A percentile compares a stretch with the other conserved stretches of the same genome.
Evolutionary conservation across 2,329 filamentous ascomycete species (phyloP).

Genomic region (Gremmenia infestans): DNA sequence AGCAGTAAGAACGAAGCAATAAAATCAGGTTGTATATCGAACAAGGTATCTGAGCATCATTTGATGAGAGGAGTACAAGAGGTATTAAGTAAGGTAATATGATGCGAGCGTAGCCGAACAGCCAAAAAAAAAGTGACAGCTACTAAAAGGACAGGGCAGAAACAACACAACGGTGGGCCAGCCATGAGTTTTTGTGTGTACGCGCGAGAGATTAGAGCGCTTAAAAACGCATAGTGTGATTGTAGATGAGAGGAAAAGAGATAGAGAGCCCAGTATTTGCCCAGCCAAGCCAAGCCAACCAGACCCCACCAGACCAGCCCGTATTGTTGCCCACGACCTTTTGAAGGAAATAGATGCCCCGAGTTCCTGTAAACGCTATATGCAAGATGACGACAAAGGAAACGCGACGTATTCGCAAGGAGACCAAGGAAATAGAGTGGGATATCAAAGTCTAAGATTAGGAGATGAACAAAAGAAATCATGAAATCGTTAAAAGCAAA

Average conservation of each 20-base stretch:
- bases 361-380: slow-evolving; percentile 27
- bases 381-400: slow-evolving; percentile 31
- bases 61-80: slow-evolving; percentile 22
- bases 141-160: slow-evolving; percentile 30
- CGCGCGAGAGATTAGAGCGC: slow-evolving; percentile 25
- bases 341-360: slow-evolving; percentile 26
- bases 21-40: slow-evolving; percentile 43
- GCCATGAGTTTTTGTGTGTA: slow-evolving; percentile 28
- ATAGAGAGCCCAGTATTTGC: slow-evolving; percentile 17
- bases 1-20: slow-evolving; percentile 13
- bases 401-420: slow-evolving; percentile 19
- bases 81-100: slow-evolving; percentile 24
- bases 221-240: slow-evolving; percentile 16
- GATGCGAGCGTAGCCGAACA: slow-evolving; percentile 13
- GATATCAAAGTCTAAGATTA: slow-evolving; percentile 30
- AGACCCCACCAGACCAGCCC: slow-evolving; percentile 31
- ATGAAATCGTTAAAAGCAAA: slow-evolving; percentile 29
- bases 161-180: slow-evolving; percentile 33
- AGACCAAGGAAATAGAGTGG: slow-evolving; percentile 28
- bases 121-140: slow-evolving; percentile 11
- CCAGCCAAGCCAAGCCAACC: slow-evolving; percentile 17
- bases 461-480: slow-evolving; percentile 43
- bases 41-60: slow-evolving; percentile 52
- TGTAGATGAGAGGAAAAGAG: slow-evolving; percentile 18
- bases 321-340: slow-evolving; percentile 43